Evolutionary conservation across 352 stramenopile genomes (phyloP), one percentile per base, ranked within the genome.

Genomic region (Globisporangium paddicum): DNA sequence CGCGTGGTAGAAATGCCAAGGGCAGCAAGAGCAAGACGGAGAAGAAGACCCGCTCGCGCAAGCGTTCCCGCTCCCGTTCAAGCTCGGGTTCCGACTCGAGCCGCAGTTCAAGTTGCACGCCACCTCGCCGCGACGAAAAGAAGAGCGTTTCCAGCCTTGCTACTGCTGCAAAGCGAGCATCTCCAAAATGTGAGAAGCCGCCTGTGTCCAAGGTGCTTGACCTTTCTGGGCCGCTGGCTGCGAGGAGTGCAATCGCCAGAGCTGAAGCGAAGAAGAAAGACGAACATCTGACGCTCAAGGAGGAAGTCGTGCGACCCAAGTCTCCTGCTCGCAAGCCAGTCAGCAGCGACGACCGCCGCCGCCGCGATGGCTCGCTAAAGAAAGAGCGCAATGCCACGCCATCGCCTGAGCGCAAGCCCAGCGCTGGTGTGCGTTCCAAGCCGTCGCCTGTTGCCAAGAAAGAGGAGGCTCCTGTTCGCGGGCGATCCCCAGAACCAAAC

Each of bases 51-150:
- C 44, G 42, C 13, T 44, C n/a, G 9, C 42, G 42, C 16, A 28
- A 41, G 1, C 46, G 40, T 19, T 75, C 67, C 30, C 57, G 49
- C 26, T 73, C 60, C 2, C 44, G 60, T 25, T 71, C 64, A 6
- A 54, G 56, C 21, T 71, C 56, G 5, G 46, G 34, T 6, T 66
- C 60, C 3, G 49, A 58, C 7, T 63, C 57, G 32, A 52, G 47
- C 6, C 47, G 47, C 37, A 63, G 57, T 14, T 32, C 46, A 21
- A 63, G 56, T 26, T 49, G 48, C 46, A 58, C 38, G 19, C 58
- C 48, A 7, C 48, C 38, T 19, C 41, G 58, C 46, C 42, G 40
- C 19, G 26, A 40, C 14, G 21, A 34, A 11, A 26, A 28, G 28
- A 50, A 50, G 44, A 50, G 37, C 6, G 48, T n/a, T n/a, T n/a